These are phyloP conservation scores for Meredithiella fracta DNA, from an alignment of 2,329 filamentous ascomycete species.

Conservation along the genomic window DNA sequence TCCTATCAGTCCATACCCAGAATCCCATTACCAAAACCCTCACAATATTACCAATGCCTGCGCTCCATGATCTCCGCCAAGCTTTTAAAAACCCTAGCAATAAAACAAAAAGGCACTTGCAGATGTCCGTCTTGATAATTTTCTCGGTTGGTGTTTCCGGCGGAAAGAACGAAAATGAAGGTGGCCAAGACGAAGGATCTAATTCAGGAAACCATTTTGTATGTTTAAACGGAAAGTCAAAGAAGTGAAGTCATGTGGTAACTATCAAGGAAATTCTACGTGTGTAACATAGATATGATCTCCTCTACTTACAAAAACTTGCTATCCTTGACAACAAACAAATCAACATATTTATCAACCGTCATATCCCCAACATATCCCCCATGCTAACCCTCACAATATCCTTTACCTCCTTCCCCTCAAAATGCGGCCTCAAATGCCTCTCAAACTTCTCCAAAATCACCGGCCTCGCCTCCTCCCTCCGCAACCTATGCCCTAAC, in stretches of 20 bases:
- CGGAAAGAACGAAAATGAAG: too few relatives aligned
- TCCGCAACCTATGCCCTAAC: conserved; percentile 74
- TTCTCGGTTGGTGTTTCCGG: too few relatives aligned
- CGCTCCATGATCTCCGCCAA: background rate
- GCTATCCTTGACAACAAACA: conserved; percentile 49
- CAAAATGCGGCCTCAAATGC: conserved; percentile 73
- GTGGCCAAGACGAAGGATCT: too few relatives aligned
- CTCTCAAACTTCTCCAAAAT: conserved; percentile 92
- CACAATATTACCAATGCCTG: background rate
- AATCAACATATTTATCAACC: conserved; percentile 85
- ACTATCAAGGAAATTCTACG: background rate
- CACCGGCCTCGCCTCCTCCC: conserved; percentile 95
- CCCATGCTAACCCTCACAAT: conserved; percentile 68
- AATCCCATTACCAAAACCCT: too few relatives aligned
- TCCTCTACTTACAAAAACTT: conserved; percentile 7
- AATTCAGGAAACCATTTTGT: too few relatives aligned
- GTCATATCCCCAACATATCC: conserved; percentile 63
- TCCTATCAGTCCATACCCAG: too few relatives aligned
- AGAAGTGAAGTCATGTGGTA: too few relatives aligned
- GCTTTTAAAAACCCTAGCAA: background rate
- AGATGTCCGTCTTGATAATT: background rate
- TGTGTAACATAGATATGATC: background rate
- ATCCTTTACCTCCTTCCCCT: conserved; percentile 58
- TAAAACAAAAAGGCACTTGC: background rate
- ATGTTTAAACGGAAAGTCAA: too few relatives aligned